phyloP scores from a whole-genome alignment of 208 protist species.

The Balamuthia mandrillaris region DNA sequence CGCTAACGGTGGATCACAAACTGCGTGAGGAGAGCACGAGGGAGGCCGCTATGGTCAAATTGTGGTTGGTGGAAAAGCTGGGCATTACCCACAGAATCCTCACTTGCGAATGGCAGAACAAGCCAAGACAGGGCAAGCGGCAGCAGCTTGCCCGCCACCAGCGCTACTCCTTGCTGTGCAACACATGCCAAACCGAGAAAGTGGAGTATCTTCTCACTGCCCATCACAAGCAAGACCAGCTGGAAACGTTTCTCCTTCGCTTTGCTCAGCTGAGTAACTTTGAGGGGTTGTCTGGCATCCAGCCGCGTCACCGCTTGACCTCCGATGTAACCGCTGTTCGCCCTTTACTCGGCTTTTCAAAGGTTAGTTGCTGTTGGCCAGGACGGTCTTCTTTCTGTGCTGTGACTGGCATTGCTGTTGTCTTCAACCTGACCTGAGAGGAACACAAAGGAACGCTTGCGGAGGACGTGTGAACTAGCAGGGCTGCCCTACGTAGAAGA shows the following conservation, averaged over 20 bases:
- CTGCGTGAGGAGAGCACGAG: neutral
- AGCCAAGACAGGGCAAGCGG: neutral
- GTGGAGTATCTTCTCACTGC: conserved; percentile 3
- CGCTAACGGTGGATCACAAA: neutral
- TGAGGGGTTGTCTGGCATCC: conserved; percentile 1
- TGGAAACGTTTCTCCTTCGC: conserved; percentile 10
- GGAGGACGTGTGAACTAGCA: too few species aligned
- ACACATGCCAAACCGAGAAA: neutral
- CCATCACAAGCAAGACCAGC: neutral
- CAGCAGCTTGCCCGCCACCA: neutral
- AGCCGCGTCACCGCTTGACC: neutral
- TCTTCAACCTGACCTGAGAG: too few species aligned
- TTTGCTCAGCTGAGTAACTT: neutral
- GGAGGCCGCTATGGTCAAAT: neutral
- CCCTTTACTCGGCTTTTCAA: too few species aligned
- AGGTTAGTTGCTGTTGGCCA: too few species aligned
- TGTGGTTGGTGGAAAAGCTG: neutral
- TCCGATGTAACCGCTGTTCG: too few species aligned
- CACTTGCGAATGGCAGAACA: neutral
- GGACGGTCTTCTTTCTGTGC: too few species aligned
- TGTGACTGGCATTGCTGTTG: too few species aligned
- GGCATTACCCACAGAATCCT: neutral
- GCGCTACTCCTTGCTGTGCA: neutral
- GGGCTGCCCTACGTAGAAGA: too few species aligned
- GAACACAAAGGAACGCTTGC: too few species aligned